These are phyloP conservation scores for Uronychia setigera DNA, from an alignment of 73 alveolate species.

Conservation along the genomic window DNA sequence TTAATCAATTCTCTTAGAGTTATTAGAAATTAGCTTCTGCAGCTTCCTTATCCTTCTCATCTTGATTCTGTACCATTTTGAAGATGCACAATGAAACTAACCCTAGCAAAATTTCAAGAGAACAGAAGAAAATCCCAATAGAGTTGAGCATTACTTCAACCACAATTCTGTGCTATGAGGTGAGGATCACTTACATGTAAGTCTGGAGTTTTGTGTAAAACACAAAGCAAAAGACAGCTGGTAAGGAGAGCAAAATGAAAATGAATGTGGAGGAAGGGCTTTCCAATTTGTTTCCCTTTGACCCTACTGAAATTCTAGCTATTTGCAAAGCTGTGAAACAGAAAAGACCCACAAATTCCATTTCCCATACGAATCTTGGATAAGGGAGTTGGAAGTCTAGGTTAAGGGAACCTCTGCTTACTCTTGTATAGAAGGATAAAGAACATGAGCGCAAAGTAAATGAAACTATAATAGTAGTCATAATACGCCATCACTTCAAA, in stretches of 20 bases:
- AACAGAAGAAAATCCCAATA: neutral
- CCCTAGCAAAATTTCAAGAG: neutral
- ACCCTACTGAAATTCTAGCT: neutral
- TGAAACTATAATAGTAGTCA: neutral
- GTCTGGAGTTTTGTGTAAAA: neutral
- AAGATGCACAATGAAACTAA: neutral
- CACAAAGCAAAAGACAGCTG: neutral
- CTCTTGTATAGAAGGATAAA: neutral
- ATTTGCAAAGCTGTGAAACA: neutral
- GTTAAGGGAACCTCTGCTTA: neutral
- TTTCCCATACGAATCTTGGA: neutral
- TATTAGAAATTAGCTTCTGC: no score
- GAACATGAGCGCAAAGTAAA: constrained; percentile 26
- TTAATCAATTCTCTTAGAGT: no score
- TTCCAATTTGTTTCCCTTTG: constrained; percentile 3
- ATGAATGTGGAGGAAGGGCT: constrained; percentile 30
- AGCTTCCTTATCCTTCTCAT: constrained; percentile 59
- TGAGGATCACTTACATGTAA: neutral
- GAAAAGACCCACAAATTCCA: neutral
- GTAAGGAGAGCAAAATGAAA: constrained; percentile 19
- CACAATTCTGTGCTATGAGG: neutral
- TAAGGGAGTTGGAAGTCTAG: neutral
- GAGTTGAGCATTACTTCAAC: neutral
- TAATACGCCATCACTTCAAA: neutral
- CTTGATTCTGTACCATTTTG: constrained; percentile 27